Evolutionary conservation across 441 rosid genomes (phyloP), one percentile per base, ranked within the genome.

Genomic region (Adansonia madagascariensis): DNA sequence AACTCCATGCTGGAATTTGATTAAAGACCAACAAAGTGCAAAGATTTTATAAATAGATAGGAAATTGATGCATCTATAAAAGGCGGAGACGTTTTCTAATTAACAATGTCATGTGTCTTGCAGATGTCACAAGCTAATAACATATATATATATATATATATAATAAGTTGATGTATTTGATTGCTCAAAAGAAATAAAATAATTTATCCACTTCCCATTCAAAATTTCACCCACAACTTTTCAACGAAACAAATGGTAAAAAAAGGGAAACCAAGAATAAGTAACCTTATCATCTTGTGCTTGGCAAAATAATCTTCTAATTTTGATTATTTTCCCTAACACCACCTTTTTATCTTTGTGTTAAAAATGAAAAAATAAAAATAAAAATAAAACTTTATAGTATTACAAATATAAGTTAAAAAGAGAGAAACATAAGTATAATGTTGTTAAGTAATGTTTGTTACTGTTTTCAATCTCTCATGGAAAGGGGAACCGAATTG

Each of bases 401-500:
- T 27, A 50, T 75, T 49, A 52, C 50, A 64, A 75, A 15, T 31
- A 31, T 27, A 69, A 46, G 27, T 67, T 6, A 55, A 44, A 47
- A 47, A 5, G 20, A 47, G 22, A 74, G 12, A 35, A 53, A 17
- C 35, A 31, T 0, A 75, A 75, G 47, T 61, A 31, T 53, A 63
- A 11, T 50, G 35, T 8, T 27, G 44, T 31, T 69, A 27, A 69
- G 12, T 27, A 9, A 69, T 39, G 35, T 56, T 39, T 17, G 75
- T 72, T 56, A 72, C 65, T 55, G 35, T 43, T 24, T 60, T 78
- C 35, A 77, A 70, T 76, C 79, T 50, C 73, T 64, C 80, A 76
- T 82, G 70, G 84, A 49, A 75, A 69, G 82, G 18, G 81, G 82
- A n/a, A 80, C 2, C 44, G 69, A 69, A 66, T 76, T 75, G 61